Percentiles rank a stretch among this genome's conserved stretches.
Evolutionary conservation across 164 flowering plant genomes (phyloP).

Genomic region (Houttuynia cordata): DNA sequence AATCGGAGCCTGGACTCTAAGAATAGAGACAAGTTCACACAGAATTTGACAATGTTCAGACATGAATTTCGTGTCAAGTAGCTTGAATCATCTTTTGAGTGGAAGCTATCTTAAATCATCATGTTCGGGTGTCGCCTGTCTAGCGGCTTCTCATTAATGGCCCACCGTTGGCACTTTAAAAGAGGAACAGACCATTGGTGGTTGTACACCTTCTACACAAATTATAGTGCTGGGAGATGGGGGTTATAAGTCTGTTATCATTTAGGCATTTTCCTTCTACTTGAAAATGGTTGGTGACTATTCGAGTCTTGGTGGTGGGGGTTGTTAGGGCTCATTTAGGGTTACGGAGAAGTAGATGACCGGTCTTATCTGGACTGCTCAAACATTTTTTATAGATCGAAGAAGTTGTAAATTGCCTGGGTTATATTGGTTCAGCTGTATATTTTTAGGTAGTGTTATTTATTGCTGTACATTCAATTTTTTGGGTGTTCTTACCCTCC

Average conservation of each 20-base stretch:
- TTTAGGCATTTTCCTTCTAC: neutral
- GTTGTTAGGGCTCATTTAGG: neutral
- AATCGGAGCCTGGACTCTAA: conserved; percentile 72
- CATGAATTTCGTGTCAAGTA: conserved; percentile 80
- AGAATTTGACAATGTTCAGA: conserved; percentile 77
- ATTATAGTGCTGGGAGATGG: neutral
- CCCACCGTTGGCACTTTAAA: neutral
- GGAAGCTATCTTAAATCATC: neutral
- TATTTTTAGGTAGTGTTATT: neutral
- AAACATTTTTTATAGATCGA: no score
- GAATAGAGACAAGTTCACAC: conserved; percentile 93
- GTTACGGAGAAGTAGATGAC: neutral
- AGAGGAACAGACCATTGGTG: neutral
- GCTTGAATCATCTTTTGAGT: conserved; percentile 24
- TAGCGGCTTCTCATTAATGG: neutral
- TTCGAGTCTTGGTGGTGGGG: neutral
- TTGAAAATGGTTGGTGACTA: neutral
- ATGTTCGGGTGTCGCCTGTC: neutral
- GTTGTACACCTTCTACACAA: neutral
- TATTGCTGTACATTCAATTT: neutral
- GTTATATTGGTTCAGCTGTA: neutral
- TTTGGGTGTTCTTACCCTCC: no score
- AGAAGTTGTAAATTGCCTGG: neutral
- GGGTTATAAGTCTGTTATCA: neutral
- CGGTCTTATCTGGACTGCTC: neutral